Evolutionary conservation across 2,329 filamentous ascomycete species (phyloP), one percentile per base, ranked within the genome.

Genomic region (Dryadomyces sulphureus): DNA sequence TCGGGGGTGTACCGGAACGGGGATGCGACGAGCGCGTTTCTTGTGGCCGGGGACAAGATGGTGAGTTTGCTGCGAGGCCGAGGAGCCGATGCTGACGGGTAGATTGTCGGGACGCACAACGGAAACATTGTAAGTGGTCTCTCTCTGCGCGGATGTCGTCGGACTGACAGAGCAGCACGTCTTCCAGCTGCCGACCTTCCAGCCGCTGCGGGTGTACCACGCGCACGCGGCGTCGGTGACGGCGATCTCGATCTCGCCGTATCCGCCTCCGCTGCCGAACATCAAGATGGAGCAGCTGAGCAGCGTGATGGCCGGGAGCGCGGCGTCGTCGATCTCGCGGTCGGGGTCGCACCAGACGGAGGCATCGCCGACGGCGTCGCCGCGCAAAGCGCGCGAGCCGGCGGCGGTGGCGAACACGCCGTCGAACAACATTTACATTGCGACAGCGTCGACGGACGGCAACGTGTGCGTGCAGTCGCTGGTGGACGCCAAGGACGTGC

Each of bases 11-110:
- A 98, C 66, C 81, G 88, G 48, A 94, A 94, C 66, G 89, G 87
- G 55, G 92, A 98, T 72, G 86, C 88, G 54, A 95, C 90, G 22
- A 95, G 89, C 62, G 71, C 85, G 8, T 94, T 94, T 60, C 66
- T 93, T 43, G 86, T 94, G 43, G 84, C 84, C 36, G 90, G 90
- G 45, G 90, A 98, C 69, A 96, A 96, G 68, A 94, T 96, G 90
- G 86, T 90, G 71, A 56, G 69, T 47, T 47, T 43, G 40, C 43
- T n/a, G n/a, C n/a, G n/a, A n/a, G n/a, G n/a, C n/a, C 64, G 7
- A 14, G 27, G 7, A 30, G 27, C 27, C 14, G 27, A 7, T 7
- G 27, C 27, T 30, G 27, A 30, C 27, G 27, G 7, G 14, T 30
- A 90, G 84, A 82, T 95, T 51, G 71, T 94, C 55, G 92, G 90